phyloP scores from a whole-genome alignment of 306 rosid genomes.

The Astragalus membranaceus region DNA sequence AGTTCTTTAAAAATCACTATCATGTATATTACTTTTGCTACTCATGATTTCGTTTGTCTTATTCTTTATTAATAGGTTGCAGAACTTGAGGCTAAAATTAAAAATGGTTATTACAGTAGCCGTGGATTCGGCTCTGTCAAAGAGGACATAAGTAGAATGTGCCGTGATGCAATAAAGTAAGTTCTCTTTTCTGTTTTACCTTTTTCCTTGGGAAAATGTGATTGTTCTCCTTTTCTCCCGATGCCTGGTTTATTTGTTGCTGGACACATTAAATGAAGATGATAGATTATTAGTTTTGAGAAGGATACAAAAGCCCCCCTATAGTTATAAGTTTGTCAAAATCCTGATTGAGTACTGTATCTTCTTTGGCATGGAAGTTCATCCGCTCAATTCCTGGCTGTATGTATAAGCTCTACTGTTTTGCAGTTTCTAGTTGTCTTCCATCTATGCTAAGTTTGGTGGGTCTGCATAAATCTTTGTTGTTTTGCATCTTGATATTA shows the following conservation, averaged over 20 bases:
- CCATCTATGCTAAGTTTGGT: constrained; percentile 7
- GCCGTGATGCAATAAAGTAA: constrained; percentile 96
- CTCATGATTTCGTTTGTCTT: constrained; percentile 3
- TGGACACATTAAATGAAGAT: constrained; percentile 1
- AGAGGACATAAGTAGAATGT: constrained; percentile 91
- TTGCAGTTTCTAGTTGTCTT: constrained; percentile 1
- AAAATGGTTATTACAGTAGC: constrained; percentile 71
- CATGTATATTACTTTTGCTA: not conserved
- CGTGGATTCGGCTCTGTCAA: constrained; percentile 85
- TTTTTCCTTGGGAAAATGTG: not conserved
- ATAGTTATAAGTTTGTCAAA: not conserved
- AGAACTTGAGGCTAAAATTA: constrained; percentile 86
- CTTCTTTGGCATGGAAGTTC: constrained; percentile 4
- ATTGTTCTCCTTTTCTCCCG: not conserved
- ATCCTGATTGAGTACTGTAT: not conserved
- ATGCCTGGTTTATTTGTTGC: constrained; percentile 2
- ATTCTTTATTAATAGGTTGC: constrained; percentile 56
- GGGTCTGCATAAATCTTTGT: not conserved
- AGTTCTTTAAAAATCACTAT: not conserved
- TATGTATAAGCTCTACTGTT: constrained; percentile 17
- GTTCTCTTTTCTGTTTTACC: constrained; percentile 15
- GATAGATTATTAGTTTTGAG: not conserved
- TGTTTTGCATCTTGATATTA: not conserved
- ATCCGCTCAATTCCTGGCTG: constrained; percentile 3
- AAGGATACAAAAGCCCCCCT: not conserved